These are phyloP conservation scores for Acacia pycnantha DNA, from an alignment of 331 rosid species.

Conservation along the genomic window DNA sequence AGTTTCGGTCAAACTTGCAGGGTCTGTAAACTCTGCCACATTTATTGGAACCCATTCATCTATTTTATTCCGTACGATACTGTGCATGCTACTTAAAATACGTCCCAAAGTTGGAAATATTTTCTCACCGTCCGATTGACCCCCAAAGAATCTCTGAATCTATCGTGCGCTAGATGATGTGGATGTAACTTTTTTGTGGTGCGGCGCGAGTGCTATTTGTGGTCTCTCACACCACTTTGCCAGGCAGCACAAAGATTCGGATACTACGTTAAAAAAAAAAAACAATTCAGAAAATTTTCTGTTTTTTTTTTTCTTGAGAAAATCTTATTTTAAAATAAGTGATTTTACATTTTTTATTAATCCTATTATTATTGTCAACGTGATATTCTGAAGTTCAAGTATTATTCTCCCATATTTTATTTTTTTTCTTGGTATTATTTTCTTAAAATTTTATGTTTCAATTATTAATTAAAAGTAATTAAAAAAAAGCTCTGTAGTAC, in stretches of 20 bases:
- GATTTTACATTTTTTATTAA: too few relatives aligned
- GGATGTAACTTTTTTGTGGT: background rate
- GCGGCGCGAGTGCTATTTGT: constrained; percentile 18
- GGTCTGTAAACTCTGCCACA: constrained; percentile 68
- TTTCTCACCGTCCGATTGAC: constrained; percentile 24
- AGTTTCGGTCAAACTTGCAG: constrained; percentile 74
- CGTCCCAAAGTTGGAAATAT: constrained; percentile 3
- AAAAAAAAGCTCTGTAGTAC: constrained; percentile 25
- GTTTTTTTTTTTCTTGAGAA: background rate
- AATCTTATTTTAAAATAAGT: too few relatives aligned
- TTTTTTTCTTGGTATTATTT: background rate
- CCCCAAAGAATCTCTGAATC: background rate
- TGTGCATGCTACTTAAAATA: constrained; percentile 29
- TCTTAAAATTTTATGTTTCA: background rate
- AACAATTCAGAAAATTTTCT: background rate
- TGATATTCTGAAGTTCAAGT: too few relatives aligned
- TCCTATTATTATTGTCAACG: too few relatives aligned
- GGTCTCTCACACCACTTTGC: constrained; percentile 38
- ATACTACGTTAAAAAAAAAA: background rate
- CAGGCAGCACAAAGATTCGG: constrained; percentile 45
- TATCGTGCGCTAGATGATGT: constrained; percentile 15
- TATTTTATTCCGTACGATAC: constrained; percentile 20
- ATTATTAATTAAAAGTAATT: background rate
- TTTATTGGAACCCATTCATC: constrained; percentile 44
- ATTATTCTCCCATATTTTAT: too few relatives aligned